Evolutionary conservation across 345 rosid genomes (phyloP).

Genomic region (Gossypium raimondii): DNA sequence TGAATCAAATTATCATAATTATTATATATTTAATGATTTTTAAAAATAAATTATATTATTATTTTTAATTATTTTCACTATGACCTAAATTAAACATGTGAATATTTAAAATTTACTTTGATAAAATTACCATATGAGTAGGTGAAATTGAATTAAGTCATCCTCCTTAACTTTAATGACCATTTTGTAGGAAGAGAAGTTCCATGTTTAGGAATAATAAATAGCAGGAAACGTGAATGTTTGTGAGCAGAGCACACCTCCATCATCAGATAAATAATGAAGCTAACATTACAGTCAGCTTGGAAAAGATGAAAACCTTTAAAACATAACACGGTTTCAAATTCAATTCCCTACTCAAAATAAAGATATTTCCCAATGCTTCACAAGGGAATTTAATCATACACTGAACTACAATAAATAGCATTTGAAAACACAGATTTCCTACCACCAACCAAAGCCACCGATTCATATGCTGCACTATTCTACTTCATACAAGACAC

Average conservation of each 20-base stretch:
- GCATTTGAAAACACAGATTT: background rate
- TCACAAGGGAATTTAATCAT: conserved; percentile 3
- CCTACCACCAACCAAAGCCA: background rate
- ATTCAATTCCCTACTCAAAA: background rate
- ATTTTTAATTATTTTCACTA: too few species aligned
- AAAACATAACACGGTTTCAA: background rate
- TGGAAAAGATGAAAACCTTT: too few species aligned
- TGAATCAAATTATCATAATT: too few species aligned
- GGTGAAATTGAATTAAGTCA: background rate
- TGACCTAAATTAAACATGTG: too few species aligned
- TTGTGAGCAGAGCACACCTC: background rate
- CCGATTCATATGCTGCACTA: conserved; percentile 17
- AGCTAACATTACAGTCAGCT: too few species aligned
- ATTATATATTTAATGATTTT: too few species aligned
- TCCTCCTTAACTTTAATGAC: background rate
- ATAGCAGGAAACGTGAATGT: background rate
- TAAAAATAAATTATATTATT: too few species aligned
- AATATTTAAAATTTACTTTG: too few species aligned
- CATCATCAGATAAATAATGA: background rate
- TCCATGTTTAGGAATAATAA: background rate
- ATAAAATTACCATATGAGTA: too few species aligned
- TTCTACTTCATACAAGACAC: conserved; percentile 2
- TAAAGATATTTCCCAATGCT: background rate
- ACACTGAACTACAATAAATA: conserved; percentile 4
- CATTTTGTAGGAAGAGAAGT: background rate